A percentile compares a stretch with the other conserved stretches of the same genome.
These are phyloP conservation scores for Flaveria linearis DNA, from an alignment of 129 eudicot species.

Conservation along the genomic window DNA sequence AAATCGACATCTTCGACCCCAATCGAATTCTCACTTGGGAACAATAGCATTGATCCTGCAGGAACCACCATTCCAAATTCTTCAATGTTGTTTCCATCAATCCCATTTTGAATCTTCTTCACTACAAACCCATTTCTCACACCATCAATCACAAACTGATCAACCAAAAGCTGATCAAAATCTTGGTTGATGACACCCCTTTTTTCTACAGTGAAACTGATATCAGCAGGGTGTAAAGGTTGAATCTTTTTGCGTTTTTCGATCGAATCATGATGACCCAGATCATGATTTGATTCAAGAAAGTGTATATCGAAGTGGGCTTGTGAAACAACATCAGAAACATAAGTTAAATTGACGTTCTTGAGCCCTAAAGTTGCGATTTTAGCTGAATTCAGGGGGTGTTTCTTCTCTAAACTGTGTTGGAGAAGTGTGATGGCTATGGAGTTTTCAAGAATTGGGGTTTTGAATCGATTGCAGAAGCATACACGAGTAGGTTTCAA, in stretches of 20 bases:
- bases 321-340: constrained; percentile 63
- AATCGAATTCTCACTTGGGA: constrained; percentile 72
- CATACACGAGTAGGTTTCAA: constrained; percentile 65
- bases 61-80: constrained; percentile 59
- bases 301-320: constrained; percentile 58
- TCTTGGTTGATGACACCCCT: constrained; percentile 45
- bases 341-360: constrained; percentile 47
- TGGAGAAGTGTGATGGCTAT: constrained; percentile 81
- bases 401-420: constrained; percentile 74
- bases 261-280: constrained; percentile 30
- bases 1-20: constrained; percentile 50
- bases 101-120: constrained; percentile 45
- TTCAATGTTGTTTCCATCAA: constrained; percentile 35
- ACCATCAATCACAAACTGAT: constrained; percentile 24
- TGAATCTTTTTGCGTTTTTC: constrained; percentile 21
- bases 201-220: constrained; percentile 54
- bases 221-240: constrained; percentile 31
- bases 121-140: constrained; percentile 62
- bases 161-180: constrained; percentile 44
- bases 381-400: constrained; percentile 82
- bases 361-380: constrained; percentile 74
- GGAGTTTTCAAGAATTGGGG: constrained; percentile 62
- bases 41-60: constrained; percentile 69
- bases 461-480: constrained; percentile 65
- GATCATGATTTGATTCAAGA: constrained; percentile 22